A percentile compares a stretch with the other conserved stretches of the same genome.
Evolutionary conservation across 768 basidiomycete genomes (phyloP).

Genomic region (Kwoniella newhampshirensis): DNA sequence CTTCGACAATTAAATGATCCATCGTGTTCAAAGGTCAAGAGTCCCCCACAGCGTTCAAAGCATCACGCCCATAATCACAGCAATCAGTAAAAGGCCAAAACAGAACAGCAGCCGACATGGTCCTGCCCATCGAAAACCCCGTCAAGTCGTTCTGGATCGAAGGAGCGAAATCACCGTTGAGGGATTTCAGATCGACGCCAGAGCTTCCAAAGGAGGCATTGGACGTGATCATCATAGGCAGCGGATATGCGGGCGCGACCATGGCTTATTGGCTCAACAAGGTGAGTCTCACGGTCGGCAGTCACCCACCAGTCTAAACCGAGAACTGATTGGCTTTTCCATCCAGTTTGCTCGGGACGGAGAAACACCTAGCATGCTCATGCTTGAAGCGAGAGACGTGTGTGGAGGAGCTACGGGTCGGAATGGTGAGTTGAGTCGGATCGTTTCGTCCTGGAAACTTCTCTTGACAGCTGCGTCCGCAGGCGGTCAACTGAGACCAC

Average conservation of each 20-base stretch:
- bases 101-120: too few species aligned
- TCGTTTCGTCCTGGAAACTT: background rate
- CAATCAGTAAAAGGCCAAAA: too few species aligned
- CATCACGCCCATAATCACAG: too few species aligned
- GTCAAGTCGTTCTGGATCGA: conserved; percentile 35
- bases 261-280: conserved; percentile 27
- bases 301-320: background rate
- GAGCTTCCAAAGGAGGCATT: conserved; percentile 23
- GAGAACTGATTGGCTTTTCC: background rate
- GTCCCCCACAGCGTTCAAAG: too few species aligned
- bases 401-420: conserved; percentile 35
- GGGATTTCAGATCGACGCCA: conserved; percentile 19
- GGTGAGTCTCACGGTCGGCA: too few species aligned
- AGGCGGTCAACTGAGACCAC: conserved; percentile 31
- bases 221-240: conserved; percentile 29
- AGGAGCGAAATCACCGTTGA: conserved; percentile 22
- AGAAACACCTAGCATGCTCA: conserved; percentile 21
- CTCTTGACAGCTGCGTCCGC: background rate
- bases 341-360: conserved; percentile 23
- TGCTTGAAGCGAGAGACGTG: conserved; percentile 32
- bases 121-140: conserved; percentile 26
- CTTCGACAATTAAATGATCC: too few species aligned
- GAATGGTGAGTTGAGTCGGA: conserved; percentile 32
- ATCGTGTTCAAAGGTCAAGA: too few species aligned
- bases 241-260: conserved; percentile 27